phyloP scores from a whole-genome alignment of 1,284 basidiomycete genomes.

The Ganoderma multipileum region DNA sequence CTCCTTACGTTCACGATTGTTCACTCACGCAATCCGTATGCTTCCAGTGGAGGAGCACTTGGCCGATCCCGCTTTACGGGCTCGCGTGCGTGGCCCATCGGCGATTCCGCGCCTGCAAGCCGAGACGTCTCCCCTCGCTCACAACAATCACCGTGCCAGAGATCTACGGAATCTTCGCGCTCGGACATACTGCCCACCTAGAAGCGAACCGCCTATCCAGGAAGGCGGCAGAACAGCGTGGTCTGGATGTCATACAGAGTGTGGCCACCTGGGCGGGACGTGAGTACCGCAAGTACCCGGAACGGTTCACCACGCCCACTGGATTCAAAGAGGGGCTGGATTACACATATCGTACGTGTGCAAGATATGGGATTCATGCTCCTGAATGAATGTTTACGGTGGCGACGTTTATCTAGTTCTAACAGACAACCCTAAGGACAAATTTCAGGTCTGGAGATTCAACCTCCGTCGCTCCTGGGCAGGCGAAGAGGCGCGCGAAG shows the following conservation, averaged over 20 bases:
- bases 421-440: background rate
- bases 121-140: slow-evolving; percentile 5
- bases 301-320: background rate
- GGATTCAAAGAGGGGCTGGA: background rate
- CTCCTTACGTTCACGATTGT: background rate
- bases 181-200: slow-evolving; percentile 5
- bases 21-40: background rate
- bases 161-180: slow-evolving; percentile 4
- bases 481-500: too few species aligned
- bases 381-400: too few species aligned
- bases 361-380: too few species aligned
- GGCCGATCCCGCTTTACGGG: slow-evolving; percentile 11
- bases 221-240: background rate
- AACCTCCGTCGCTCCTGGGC: background rate
- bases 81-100: slow-evolving; percentile 7
- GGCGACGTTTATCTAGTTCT: background rate
- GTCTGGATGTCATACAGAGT: background rate
- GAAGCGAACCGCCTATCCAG: slow-evolving; percentile 4
- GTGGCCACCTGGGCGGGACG: background rate
- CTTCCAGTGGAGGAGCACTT: slow-evolving; percentile 4
- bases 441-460: background rate
- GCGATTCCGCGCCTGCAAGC: background rate
- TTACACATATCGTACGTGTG: background rate
- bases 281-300: background rate
- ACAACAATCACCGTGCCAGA: slow-evolving; percentile 2